Percentiles rank a stretch among this genome's conserved stretches.
phyloP scores from a whole-genome alignment of 768 basidiomycete species.

The Lentinus tigrinus region DNA sequence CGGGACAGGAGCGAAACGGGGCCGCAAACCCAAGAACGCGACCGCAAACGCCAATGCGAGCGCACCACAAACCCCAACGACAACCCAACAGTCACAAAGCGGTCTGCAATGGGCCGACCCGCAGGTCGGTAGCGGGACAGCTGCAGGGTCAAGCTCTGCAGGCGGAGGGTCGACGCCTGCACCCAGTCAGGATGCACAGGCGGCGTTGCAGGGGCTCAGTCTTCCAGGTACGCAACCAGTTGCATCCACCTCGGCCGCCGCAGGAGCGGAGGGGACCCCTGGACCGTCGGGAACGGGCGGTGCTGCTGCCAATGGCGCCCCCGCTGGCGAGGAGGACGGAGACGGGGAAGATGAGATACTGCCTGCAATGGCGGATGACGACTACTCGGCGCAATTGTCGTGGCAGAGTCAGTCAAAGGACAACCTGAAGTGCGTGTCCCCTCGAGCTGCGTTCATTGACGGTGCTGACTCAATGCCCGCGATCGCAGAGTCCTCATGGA shows the following conservation, averaged over 20 bases:
- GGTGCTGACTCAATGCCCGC: background rate
- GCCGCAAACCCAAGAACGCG: constrained; percentile 32
- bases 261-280: constrained; percentile 6
- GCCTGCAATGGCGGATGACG: constrained; percentile 87
- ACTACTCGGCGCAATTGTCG: constrained; percentile 79
- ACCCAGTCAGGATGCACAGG: constrained; percentile 3
- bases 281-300: background rate
- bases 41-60: constrained; percentile 11
- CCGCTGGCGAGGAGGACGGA: constrained; percentile 47
- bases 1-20: constrained; percentile 30
- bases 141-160: constrained; percentile 5
- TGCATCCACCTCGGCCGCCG: constrained; percentile 6
- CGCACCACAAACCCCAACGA: constrained; percentile 17
- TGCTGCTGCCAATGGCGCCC: constrained; percentile 6
- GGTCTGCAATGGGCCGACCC: constrained; percentile 10
- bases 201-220: constrained; percentile 16
- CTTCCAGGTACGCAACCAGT: constrained; percentile 20
- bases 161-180: background rate
- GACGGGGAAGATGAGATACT: constrained; percentile 78
- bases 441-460: background rate
- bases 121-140: background rate
- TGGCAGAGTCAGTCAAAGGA: constrained; percentile 89
- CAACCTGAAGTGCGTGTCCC: constrained; percentile 65
- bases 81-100: constrained; percentile 4
- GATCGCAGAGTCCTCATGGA: constrained; percentile 76